Conservation (phyloP, 2,329 filamentous ascomycete species). For the Madurella fahalii region DNA sequence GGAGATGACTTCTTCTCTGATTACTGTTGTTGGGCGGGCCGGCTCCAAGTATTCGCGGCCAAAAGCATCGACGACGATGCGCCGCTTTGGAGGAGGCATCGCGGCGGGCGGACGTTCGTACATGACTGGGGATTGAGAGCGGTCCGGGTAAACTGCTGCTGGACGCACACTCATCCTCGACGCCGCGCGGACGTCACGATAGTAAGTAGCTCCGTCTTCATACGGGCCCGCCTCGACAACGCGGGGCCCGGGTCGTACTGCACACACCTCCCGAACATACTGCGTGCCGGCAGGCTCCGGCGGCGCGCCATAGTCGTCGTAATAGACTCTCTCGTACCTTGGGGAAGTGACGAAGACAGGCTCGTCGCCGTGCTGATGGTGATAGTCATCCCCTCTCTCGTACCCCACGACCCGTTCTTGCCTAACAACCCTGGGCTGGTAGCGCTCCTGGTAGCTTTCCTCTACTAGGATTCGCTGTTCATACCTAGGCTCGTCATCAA, state of each 20-base stretch:
- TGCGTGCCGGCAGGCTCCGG: conserved; percentile 30
- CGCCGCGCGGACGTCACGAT: conserved; percentile 40
- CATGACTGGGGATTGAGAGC: conserved; percentile 46
- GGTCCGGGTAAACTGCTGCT: conserved; percentile 44
- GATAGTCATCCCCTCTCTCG: conserved; percentile 30
- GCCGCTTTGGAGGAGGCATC: conserved; percentile 51
- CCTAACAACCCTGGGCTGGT: conserved; percentile 32
- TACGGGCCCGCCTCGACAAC: conserved; percentile 37
- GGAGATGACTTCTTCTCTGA: conserved; percentile 52
- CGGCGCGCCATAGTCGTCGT: conserved; percentile 23
- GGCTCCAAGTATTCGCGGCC: conserved; percentile 73
- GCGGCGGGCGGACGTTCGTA: conserved; percentile 43
- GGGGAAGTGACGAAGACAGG: conserved; percentile 29
- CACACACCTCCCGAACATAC: conserved; percentile 37
- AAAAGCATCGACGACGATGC: conserved; percentile 76
- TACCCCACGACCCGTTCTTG: conserved; percentile 35
- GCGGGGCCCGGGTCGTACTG: conserved; percentile 40
- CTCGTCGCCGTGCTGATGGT: conserved; percentile 26
- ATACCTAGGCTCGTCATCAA: conserved; percentile 43
- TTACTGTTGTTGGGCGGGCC: conserved; percentile 35
- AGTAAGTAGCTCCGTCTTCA: conserved; percentile 40
- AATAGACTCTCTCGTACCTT: conserved; percentile 33
- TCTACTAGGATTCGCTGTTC: conserved; percentile 36
- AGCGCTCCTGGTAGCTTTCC: conserved; percentile 34
- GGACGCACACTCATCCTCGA: conserved; percentile 47